Evolutionary conservation across 2,329 filamentous ascomycete genomes (phyloP), one percentile per base, ranked within the genome.

Genomic region (Cordyceps farinosa): DNA sequence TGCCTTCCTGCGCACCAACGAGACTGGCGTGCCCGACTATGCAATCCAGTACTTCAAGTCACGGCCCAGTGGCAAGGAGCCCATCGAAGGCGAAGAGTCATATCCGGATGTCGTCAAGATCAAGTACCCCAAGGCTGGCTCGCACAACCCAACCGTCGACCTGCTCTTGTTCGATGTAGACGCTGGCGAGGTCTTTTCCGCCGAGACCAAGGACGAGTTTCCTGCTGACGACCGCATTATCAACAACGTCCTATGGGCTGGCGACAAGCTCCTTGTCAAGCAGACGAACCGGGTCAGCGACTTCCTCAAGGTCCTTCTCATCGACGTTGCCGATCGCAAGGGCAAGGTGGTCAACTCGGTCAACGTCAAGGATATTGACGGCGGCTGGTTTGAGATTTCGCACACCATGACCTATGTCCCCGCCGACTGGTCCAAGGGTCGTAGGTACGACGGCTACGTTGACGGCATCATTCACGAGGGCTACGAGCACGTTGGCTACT

Each of bases 81-180:
- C 92, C 4, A 75, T 80, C 9, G 63, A 70, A 34, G 92, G 91
- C 27, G 85, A 96, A 68, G 92, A 97, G 73, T 87, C 86, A 59
- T 99, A 99, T 72, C 95, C 95, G 0, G 93, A 98, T 71, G 88
- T 94, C 42, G 86, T 89, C 66, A 80, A 92, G 69, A 96, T 99
- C 84, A 99, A 99, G 76, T 99, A 99, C 71, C 96, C 95, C 54
- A 98, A 98, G 76, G 90, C 95, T 27, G 96, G 95, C 3, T 89
- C 93, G 2, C 92, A 94, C 53, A 99, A 99, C 74, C 95, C 95
- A 0, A 86, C 91, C 15, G 94, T 99, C 4, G 87, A 92, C 65
- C 78, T 99, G 38, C 84, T 91, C 61, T 96, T 98, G 76, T 98
- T 94, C 75, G 93, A 98, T 68, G 81, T 97, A 27, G 82, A 81